Conservation (phyloP, 176 grass and related monocot species). For the Cenchrus purpureus region DNA sequence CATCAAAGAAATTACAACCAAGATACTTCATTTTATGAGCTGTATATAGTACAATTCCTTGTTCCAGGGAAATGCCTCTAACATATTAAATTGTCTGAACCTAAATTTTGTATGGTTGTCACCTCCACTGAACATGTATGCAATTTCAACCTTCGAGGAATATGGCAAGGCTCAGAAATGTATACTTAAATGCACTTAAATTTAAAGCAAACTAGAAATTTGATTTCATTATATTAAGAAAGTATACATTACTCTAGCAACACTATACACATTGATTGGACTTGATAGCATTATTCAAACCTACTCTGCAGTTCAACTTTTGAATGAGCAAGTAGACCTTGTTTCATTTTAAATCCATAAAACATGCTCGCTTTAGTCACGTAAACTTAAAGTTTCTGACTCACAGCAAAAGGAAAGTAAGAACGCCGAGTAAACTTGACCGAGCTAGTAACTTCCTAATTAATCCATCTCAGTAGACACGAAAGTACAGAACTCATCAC, state of each 20-base stretch:
- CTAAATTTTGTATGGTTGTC: not conserved
- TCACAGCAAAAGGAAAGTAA: not conserved
- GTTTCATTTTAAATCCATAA: constrained; percentile 22
- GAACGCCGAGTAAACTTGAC: not conserved
- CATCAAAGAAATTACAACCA: not conserved
- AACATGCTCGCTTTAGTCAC: not conserved
- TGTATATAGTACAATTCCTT: not conserved
- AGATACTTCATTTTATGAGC: not conserved
- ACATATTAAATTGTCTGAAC: not conserved
- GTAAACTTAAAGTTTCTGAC: not conserved
- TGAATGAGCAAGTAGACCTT: not conserved
- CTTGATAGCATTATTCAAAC: not conserved
- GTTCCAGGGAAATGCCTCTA: not conserved
- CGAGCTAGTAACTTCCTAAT: not conserved
- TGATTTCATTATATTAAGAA: not conserved
- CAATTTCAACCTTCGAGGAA: not conserved
- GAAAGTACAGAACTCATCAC: not conserved
- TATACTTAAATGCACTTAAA: not conserved
- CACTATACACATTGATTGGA: not conserved
- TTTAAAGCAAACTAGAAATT: constrained; percentile 14
- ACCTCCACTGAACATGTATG: not conserved
- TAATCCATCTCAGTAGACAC: constrained; percentile 22
- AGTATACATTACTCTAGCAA: not conserved
- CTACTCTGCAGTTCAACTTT: not conserved
- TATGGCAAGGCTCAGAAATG: constrained; percentile 4